Base-by-base conservation (phyloP, 1,284 basidiomycete genomes). In the Anthracocystis setariae region DNA sequence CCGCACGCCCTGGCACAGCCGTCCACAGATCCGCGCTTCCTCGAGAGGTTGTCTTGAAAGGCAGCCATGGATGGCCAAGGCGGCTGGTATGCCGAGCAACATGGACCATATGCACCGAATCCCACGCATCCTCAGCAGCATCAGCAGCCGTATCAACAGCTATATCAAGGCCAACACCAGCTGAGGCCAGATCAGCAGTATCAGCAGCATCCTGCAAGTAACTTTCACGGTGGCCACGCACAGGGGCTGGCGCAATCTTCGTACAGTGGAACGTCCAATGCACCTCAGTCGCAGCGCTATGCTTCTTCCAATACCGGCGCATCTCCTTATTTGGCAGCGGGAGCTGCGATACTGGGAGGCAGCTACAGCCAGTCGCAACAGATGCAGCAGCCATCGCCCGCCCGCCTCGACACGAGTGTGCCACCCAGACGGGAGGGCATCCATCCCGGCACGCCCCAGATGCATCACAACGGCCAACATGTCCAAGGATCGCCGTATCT, bases 21-120 rank as follows among this genome's bases (percentile, higher is more conserved):
- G 7, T 29, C 29, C 7, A 12, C 29, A 29, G 7, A 29, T 29
- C 29, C 29, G 29, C 29, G 12, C 29, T 12, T 29, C 12, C 7
- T 7, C 7, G 20, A 24, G 38, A 13, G 13, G 18, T 9, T 17
- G 37, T 23, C 17, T 32, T 10, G 48, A 12, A 46, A 23, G 17
- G 12, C 15, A 24, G 35, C 2, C 32, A 66, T 66, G 64, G 45
- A 60, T 37, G 64, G 57, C 10, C 64, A 66, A 23, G 42, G 55
- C 40, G 53, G 52, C 49, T 60, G 64, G 64, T 60, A 60, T 25
- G 32, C 44, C 35, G 45, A 43, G 18, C 64, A 56, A 24, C 52
- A 60, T 9, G 38, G 51, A 17, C 51, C 45, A 8, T 47, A 52
- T 29, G 24, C 47, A 24, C 20, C 51, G 18, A 46, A 58, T 27